Evolutionary conservation across 176 grass and related monocot genomes (phyloP).

Genomic region (Miscanthus lutarioriparius): DNA sequence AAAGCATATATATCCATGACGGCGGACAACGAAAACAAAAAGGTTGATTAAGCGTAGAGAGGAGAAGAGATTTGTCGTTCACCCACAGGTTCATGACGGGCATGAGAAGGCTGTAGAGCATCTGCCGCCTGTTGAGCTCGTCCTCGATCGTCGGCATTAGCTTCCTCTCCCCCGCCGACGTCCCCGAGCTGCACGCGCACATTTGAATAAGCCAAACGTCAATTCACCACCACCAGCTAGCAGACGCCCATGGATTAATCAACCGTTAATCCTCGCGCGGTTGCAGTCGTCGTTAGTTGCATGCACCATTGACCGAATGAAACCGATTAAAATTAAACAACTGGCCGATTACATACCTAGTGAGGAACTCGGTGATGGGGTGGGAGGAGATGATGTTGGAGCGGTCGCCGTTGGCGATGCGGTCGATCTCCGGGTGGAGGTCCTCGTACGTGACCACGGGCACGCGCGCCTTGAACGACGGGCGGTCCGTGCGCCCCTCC

Average conservation of each 20-base stretch:
- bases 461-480: conserved; percentile 65
- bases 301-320: background rate
- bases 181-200: conserved; percentile 69
- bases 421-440: conserved; percentile 77
- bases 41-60: background rate
- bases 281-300: background rate
- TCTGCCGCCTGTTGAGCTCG: conserved; percentile 73
- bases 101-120: conserved; percentile 92
- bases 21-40: background rate
- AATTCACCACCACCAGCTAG: background rate
- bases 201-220: conserved; percentile 27
- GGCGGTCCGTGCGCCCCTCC: conserved; percentile 59
- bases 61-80: background rate
- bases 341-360: conserved; percentile 43
- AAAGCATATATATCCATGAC: background rate
- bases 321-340: background rate
- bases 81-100: conserved; percentile 93
- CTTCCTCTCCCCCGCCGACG: conserved; percentile 96
- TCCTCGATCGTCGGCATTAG: conserved; percentile 93
- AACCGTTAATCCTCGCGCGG: background rate
- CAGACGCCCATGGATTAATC: background rate
- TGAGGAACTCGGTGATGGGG: conserved; percentile 93
- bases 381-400: conserved; percentile 79
- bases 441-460: conserved; percentile 88
- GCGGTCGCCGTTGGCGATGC: conserved; percentile 94